Evolutionary conservation across 2,329 filamentous ascomycete species (phyloP).

Genomic region (Aspergillus hortae): DNA sequence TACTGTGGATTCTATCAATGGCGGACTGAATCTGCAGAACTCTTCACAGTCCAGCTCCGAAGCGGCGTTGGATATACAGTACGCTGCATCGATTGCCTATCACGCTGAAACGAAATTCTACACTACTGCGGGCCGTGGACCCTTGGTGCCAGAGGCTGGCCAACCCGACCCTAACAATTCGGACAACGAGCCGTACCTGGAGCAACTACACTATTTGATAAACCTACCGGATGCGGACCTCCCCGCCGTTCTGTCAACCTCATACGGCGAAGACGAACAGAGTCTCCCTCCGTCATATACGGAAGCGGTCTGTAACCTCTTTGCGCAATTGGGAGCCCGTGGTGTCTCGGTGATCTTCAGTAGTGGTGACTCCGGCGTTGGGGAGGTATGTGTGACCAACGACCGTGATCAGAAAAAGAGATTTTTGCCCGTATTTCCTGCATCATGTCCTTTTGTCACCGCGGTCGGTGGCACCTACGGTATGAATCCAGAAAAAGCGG

Average conservation of each 20-base stretch:
- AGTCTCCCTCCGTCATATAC: constrained; percentile 59
- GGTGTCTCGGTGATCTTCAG: constrained; percentile 66
- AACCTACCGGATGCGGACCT: constrained; percentile 52
- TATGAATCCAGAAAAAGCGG: constrained; percentile 51
- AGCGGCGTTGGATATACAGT: constrained; percentile 63
- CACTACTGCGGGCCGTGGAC: constrained; percentile 56
- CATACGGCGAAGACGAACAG: constrained; percentile 67
- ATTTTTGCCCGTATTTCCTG: constrained; percentile 55
- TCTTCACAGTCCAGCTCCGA: constrained; percentile 47
- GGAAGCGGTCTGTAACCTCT: constrained; percentile 58
- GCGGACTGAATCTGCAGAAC: constrained; percentile 50
- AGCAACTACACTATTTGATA: constrained; percentile 60
- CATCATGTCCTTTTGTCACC: constrained; percentile 61
- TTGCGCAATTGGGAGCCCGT: constrained; percentile 62
- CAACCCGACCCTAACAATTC: constrained; percentile 41
- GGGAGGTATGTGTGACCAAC: constrained; percentile 52
- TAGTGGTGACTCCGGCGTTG: constrained; percentile 61
- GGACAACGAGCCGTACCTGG: constrained; percentile 64
- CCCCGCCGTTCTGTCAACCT: constrained; percentile 64
- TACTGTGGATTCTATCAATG: constrained; percentile 54
- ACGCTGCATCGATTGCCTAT: constrained; percentile 54
- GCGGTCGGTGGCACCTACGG: constrained; percentile 57
- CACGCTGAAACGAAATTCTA: constrained; percentile 57
- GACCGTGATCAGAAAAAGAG: constrained; percentile 47
- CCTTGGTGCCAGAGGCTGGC: constrained; percentile 48